A percentile compares a stretch with the other conserved stretches of the same genome.
These are phyloP conservation scores for Talaromyces piceae DNA, from an alignment of 2,329 filamentous ascomycete species.

Conservation along the genomic window DNA sequence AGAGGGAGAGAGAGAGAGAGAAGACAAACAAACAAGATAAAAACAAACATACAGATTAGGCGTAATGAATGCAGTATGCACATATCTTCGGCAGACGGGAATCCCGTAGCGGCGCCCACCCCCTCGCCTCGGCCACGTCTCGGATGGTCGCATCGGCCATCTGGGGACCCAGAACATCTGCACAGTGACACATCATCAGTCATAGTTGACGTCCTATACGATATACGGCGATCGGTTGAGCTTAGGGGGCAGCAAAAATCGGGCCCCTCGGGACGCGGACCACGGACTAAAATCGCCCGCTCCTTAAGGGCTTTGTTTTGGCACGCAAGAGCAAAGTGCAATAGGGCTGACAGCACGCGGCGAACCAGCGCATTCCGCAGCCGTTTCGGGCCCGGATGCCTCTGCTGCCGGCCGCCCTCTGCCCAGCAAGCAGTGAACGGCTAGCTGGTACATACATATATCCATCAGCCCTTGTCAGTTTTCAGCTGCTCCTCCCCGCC, in stretches of 20 bases:
- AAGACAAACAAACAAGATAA: background rate
- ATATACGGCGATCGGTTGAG: too few species aligned
- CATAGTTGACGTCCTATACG: too few species aligned
- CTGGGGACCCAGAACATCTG: too few species aligned
- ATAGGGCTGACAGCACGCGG: background rate
- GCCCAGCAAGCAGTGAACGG: background rate
- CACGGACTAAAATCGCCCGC: background rate
- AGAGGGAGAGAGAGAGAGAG: too few species aligned
- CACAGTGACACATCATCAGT: too few species aligned
- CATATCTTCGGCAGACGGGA: background rate
- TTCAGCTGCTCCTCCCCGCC: too few species aligned
- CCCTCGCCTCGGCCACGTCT: too few species aligned
- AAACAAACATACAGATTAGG: background rate
- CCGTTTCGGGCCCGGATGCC: background rate
- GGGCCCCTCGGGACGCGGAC: too few species aligned
- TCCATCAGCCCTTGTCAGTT: too few species aligned
- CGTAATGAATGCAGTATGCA: background rate
- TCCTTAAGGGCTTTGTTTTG: background rate
- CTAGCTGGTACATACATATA: too few species aligned
- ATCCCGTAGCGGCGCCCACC: background rate
- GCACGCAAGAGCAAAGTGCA: background rate
- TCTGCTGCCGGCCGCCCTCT: background rate
- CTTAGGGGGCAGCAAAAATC: too few species aligned
- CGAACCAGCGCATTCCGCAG: background rate
- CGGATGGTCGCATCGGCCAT: too few species aligned